Evolutionary conservation across 2,329 filamentous ascomycete species (phyloP).

Genomic region (Colletotrichum truncatum): DNA sequence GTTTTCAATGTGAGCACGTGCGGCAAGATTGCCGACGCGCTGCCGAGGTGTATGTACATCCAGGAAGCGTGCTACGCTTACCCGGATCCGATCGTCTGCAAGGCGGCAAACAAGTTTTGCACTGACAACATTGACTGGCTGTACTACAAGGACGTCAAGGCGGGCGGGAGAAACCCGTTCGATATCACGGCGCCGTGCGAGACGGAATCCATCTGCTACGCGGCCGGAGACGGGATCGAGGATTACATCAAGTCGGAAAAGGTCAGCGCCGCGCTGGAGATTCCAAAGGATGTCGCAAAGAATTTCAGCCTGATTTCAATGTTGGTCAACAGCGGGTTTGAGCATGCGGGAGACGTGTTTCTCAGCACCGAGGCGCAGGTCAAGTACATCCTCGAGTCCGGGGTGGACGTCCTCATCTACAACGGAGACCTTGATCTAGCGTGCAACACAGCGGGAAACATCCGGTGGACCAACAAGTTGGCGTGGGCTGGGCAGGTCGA

Average conservation of each 20-base stretch:
- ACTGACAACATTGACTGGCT: slow-evolving; percentile 46
- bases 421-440: slow-evolving; percentile 36
- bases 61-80: slow-evolving; percentile 46
- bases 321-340: slow-evolving; percentile 27
- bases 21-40: slow-evolving; percentile 43
- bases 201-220: slow-evolving; percentile 49
- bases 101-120: slow-evolving; percentile 45
- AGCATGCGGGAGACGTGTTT: slow-evolving; percentile 23
- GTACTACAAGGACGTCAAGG: slow-evolving; percentile 49
- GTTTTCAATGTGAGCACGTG: slow-evolving; percentile 33
- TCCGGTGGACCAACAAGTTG: slow-evolving; percentile 48
- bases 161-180: slow-evolving; percentile 51
- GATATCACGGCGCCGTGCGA: slow-evolving; percentile 51
- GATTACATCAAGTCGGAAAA: slow-evolving; percentile 35
- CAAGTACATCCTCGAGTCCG: slow-evolving; percentile 13
- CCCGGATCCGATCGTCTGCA: slow-evolving; percentile 50
- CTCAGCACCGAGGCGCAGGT: slow-evolving; percentile 17
- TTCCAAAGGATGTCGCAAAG: slow-evolving; percentile 23
- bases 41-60: slow-evolving; percentile 55
- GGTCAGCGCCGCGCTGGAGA: slow-evolving; percentile 32
- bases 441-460: slow-evolving; percentile 36
- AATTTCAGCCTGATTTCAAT: slow-evolving; percentile 22
- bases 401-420: slow-evolving; percentile 34
- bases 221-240: slow-evolving; percentile 34
- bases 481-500: slow-evolving; percentile 53